These are phyloP conservation scores for Priceomyces melissophilus DNA, from an alignment of 805 yeast species.

Conservation along the genomic window DNA sequence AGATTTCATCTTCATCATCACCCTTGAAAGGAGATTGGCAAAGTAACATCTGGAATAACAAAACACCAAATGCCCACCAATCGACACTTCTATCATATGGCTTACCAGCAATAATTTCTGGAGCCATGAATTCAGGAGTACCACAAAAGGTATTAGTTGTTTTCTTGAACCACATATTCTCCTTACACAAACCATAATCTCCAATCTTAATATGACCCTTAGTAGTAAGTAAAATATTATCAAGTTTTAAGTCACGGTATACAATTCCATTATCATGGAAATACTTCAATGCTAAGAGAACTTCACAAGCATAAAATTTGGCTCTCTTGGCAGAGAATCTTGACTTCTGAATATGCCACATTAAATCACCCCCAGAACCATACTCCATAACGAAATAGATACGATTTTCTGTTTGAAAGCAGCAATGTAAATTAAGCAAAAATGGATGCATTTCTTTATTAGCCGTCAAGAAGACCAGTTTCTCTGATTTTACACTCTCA, in stretches of 20 bases:
- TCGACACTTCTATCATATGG: slow-evolving; percentile 92
- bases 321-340: slow-evolving; percentile 88
- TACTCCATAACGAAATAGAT: slow-evolving; percentile 98
- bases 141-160: slow-evolving; percentile 97
- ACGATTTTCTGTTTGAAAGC: slow-evolving; percentile 97
- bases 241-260: slow-evolving; percentile 93
- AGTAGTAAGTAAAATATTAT: slow-evolving; percentile 83
- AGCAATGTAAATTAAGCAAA: slow-evolving; percentile 83
- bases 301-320: slow-evolving; percentile 97
- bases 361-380: slow-evolving; percentile 95
- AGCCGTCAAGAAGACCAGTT: slow-evolving; percentile 81
- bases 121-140: slow-evolving; percentile 99
- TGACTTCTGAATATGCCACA: slow-evolving; percentile 98
- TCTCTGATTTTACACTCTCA: slow-evolving; percentile 91
- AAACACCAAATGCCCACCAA: slow-evolving; percentile 99
- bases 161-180: slow-evolving; percentile 78
- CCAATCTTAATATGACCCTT: slow-evolving; percentile 96
- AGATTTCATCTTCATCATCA: slow-evolving; percentile 94
- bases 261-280: slow-evolving; percentile 95
- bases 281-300: slow-evolving; percentile 81
- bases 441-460: slow-evolving; percentile 92
- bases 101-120: slow-evolving; percentile 92
- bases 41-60: slow-evolving; percentile 91
- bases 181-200: slow-evolving; percentile 97
- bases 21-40: slow-evolving; percentile 98